Conservation (phyloP, 1,284 basidiomycete species). For the Macrocystidia cucumis region DNA sequence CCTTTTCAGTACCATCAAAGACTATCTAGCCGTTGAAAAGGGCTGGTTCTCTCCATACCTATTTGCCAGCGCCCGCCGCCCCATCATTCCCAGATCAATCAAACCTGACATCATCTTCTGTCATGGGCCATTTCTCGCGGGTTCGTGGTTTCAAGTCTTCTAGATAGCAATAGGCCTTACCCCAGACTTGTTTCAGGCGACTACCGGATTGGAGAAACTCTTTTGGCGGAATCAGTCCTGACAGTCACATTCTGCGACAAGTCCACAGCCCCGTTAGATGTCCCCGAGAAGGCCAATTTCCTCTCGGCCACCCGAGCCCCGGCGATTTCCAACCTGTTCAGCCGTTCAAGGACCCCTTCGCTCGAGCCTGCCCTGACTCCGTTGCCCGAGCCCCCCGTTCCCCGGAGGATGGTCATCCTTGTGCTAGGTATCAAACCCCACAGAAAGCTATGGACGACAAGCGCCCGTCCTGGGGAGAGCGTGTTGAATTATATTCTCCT, state of each 20-base stretch:
- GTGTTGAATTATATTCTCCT: slow-evolving; percentile 54
- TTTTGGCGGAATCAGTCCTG: slow-evolving; percentile 45
- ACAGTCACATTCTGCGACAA: slow-evolving; percentile 37
- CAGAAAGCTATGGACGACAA: slow-evolving; percentile 49
- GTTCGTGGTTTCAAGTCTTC: slow-evolving; percentile 16
- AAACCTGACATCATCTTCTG: slow-evolving; percentile 63
- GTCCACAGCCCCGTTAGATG: slow-evolving; percentile 16
- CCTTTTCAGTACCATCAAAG: slow-evolving; percentile 53
- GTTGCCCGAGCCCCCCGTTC: slow-evolving; percentile 32
- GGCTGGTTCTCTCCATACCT: slow-evolving; percentile 65
- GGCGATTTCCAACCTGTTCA: slow-evolving; percentile 31
- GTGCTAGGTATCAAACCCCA: slow-evolving; percentile 55
- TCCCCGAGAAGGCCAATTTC: slow-evolving; percentile 5
- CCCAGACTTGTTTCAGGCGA: slow-evolving; percentile 36
- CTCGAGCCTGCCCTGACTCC: slow-evolving; percentile 37
- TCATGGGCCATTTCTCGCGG: slow-evolving; percentile 54
- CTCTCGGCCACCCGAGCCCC: slow-evolving; percentile 15
- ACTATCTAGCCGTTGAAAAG: slow-evolving; percentile 55
- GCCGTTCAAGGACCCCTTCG: slow-evolving; percentile 41
- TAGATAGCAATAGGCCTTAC: slow-evolving; percentile 5
- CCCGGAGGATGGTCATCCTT: slow-evolving; percentile 46
- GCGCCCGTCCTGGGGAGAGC: slow-evolving; percentile 50
- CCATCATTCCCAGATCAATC: slow-evolving; percentile 53
- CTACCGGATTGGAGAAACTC: slow-evolving; percentile 50
- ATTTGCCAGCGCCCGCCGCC: slow-evolving; percentile 51